Evolutionary conservation across 345 rosid species (phyloP), one percentile per base, ranked within the genome.

Genomic region (Abelmoschus esculentus): DNA sequence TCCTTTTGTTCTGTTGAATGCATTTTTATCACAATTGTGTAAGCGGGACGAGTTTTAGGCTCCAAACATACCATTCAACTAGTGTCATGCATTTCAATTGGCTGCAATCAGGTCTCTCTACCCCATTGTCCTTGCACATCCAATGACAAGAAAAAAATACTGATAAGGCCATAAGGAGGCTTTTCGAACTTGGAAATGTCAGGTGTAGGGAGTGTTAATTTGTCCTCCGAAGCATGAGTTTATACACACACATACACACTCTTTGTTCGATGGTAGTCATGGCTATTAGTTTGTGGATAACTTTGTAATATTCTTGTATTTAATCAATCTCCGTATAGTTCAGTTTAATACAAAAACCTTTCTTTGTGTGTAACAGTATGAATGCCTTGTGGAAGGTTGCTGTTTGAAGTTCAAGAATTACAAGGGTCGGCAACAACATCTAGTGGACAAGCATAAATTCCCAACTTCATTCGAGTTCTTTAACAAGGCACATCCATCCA

Each of bases 371-470:
- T 64, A 49, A 67, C 85, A 91, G 97, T 93, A 89, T 54, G 97
- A 93, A 67, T 91, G 98, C 79, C 82, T 89, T 32, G 98, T 93
- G 70, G 98, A 93, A 85, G 89, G 95, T 57, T 93, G 97, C 71
- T 92, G 83, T 61, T 58, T 86, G 78, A 91, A 86, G 80, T 89
- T 89, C 79, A 89, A 88, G 81, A 83, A 54, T 74, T 84, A 91
- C 78, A 89, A 86, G 79, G 76, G 85, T 60, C 82, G 98, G 82
- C 91, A 86, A 53, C 92, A 81, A 50, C 98, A 91, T 82, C 80
- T 93, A 58, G 74, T 86, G 34, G 97, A 91, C 85, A 93, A 86
- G 77, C 98, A 93, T 77, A 91, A 86, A 73, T 93, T 91, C 71
- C 95, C 98, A 29, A 77, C 83, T 57, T 85, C 98, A 2, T 93